These are phyloP conservation scores for Dendrobium officinale DNA, from an alignment of 106 monocot genomes.

Conservation along the genomic window DNA sequence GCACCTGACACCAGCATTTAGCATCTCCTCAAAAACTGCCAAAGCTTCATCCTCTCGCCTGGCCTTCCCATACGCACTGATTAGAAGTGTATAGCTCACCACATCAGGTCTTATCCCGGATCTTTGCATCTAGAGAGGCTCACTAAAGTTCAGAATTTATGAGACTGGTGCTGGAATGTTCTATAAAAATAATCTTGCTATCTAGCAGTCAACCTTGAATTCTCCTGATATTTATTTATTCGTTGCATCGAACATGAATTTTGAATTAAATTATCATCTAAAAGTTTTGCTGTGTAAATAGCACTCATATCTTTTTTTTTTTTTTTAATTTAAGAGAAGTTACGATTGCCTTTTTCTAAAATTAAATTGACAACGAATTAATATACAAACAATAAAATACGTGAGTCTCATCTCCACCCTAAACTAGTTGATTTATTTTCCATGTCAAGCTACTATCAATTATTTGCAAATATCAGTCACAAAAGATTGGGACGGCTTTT, in stretches of 20 bases:
- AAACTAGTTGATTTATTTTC: background rate
- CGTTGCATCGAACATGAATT: background rate
- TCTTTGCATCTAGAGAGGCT: constrained; percentile 72
- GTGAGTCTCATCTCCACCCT: background rate
- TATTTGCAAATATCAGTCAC: background rate
- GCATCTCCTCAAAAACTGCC: constrained; percentile 98
- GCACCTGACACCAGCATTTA: constrained; percentile 94
- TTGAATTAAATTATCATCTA: background rate
- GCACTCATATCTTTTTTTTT: background rate
- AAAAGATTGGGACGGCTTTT: background rate
- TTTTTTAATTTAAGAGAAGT: background rate
- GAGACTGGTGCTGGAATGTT: background rate
- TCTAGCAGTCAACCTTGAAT: background rate
- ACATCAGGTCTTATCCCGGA: constrained; percentile 88
- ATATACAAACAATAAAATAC: background rate
- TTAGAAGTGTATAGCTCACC: constrained; percentile 91
- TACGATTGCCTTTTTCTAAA: background rate
- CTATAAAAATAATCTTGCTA: background rate
- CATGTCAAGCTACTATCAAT: background rate
- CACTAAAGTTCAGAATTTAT: constrained; percentile 7
- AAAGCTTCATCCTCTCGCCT: constrained; percentile 96
- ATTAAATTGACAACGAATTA: background rate
- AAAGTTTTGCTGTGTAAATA: background rate
- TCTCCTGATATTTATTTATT: background rate
- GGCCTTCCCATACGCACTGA: constrained; percentile 90